phyloP scores from a whole-genome alignment of 805 yeast genomes.

The Scheffersomyces lignosus region DNA sequence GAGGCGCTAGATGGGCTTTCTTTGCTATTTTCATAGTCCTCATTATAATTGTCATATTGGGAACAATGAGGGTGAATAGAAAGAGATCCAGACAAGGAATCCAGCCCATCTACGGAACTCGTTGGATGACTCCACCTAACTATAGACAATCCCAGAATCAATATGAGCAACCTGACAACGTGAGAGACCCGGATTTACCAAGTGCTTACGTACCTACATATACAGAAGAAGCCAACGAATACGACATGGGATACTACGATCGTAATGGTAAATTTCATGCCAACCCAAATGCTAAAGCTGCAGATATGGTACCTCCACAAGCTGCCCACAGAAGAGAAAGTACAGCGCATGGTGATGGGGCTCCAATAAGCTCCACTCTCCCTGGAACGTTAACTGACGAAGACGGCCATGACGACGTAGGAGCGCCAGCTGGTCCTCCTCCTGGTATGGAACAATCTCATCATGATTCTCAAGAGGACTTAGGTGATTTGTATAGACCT shows the following conservation, averaged over 20 bases:
- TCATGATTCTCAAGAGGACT: neutral
- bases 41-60: slow-evolving; percentile 45
- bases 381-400: slow-evolving; percentile 8
- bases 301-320: slow-evolving; percentile 15
- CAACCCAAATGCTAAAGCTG: slow-evolving; percentile 29
- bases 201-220: slow-evolving; percentile 64
- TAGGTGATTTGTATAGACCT: neutral
- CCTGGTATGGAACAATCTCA: neutral
- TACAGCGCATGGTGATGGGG: slow-evolving; percentile 12
- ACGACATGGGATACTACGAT: slow-evolving; percentile 80
- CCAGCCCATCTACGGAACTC: slow-evolving; percentile 70
- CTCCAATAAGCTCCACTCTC: slow-evolving; percentile 12
- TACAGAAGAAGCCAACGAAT: slow-evolving; percentile 62
- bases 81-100: slow-evolving; percentile 49
- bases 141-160: slow-evolving; percentile 66
- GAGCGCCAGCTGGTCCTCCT: neutral
- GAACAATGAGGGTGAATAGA: slow-evolving; percentile 56
- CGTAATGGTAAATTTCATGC: slow-evolving; percentile 48
- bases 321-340: slow-evolving; percentile 21
- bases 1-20: slow-evolving; percentile 61
- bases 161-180: slow-evolving; percentile 41
- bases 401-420: neutral
- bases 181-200: slow-evolving; percentile 42
- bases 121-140: slow-evolving; percentile 86
- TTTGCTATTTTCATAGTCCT: slow-evolving; percentile 60